Conservation (phyloP, 495 filamentous ascomycete species). For the Penicillium paradoxum region DNA sequence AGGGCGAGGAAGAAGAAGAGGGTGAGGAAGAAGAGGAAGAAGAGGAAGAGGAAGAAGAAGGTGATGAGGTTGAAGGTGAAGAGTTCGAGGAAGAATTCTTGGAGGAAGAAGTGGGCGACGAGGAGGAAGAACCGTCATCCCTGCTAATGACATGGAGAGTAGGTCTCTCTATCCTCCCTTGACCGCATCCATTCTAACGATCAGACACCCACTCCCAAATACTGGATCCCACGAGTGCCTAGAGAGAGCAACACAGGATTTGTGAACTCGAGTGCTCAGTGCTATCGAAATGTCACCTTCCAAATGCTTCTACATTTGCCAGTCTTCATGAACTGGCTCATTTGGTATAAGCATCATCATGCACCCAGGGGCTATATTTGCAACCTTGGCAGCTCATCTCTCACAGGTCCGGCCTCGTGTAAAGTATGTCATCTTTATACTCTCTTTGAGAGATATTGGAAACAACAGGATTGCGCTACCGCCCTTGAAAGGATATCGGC, state of each 20-base stretch:
- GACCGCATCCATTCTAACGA: neutral
- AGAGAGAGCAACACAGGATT: neutral
- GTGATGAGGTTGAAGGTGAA: too few relatives aligned
- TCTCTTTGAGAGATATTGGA: conserved; percentile 19
- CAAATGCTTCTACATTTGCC: conserved; percentile 40
- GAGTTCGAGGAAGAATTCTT: too few relatives aligned
- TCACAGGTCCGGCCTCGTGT: neutral
- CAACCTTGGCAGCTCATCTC: neutral
- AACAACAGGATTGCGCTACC: neutral
- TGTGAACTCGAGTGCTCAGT: conserved; percentile 17
- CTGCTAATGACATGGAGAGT: neutral
- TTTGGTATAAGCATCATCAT: conserved; percentile 4
- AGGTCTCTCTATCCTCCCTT: neutral
- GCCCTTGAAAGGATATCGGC: neutral
- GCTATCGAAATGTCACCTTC: conserved; percentile 42
- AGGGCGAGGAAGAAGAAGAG: too few relatives aligned
- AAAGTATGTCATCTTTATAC: conserved; percentile 14
- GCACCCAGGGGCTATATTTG: neutral
- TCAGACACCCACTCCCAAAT: neutral
- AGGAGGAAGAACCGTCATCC: too few relatives aligned
- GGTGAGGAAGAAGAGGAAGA: too few relatives aligned
- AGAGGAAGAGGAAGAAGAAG: too few relatives aligned
- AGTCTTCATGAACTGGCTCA: conserved; percentile 34
- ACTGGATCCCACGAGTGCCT: neutral
- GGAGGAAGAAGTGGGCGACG: too few relatives aligned